Conservation (phyloP, 148 eudicot genomes). For the Diospyros kaki region DNA sequence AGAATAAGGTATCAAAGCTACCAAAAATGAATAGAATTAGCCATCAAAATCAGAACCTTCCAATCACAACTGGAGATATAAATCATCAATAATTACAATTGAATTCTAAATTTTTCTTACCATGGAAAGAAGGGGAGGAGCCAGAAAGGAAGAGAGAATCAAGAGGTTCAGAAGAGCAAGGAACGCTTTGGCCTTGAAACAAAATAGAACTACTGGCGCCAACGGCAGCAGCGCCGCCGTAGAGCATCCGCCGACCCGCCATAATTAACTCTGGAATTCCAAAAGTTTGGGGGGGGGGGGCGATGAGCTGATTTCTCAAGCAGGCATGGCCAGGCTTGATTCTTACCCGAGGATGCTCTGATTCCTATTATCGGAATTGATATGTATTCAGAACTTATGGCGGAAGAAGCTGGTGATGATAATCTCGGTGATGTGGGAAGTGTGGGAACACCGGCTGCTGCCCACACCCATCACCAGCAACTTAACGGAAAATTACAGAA, state of each 20-base stretch:
- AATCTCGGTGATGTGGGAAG: constrained; percentile 80
- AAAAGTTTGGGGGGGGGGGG: background rate
- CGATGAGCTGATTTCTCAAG: constrained; percentile 5
- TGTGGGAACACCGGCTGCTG: constrained; percentile 60
- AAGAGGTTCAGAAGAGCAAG: constrained; percentile 33
- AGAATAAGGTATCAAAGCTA: no score
- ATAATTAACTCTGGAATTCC: constrained; percentile 12
- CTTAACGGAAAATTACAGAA: background rate
- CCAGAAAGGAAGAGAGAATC: constrained; percentile 50
- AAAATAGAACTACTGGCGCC: constrained; percentile 14
- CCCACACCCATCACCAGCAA: constrained; percentile 46
- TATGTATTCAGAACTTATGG: constrained; percentile 42
- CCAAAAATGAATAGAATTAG: background rate
- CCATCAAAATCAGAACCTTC: background rate
- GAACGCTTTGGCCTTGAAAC: constrained; percentile 23
- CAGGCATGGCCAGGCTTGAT: constrained; percentile 18
- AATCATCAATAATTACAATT: background rate
- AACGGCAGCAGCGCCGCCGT: constrained; percentile 20
- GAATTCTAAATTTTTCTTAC: constrained; percentile 17
- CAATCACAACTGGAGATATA: constrained; percentile 3
- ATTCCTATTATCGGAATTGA: background rate
- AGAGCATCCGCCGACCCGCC: constrained; percentile 38
- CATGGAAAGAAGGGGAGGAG: constrained; percentile 46
- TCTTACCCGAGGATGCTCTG: background rate
- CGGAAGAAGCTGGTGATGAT: constrained; percentile 94